Conservation (phyloP, 2,329 filamentous ascomycete species). For the Helminthosporium solani region DNA sequence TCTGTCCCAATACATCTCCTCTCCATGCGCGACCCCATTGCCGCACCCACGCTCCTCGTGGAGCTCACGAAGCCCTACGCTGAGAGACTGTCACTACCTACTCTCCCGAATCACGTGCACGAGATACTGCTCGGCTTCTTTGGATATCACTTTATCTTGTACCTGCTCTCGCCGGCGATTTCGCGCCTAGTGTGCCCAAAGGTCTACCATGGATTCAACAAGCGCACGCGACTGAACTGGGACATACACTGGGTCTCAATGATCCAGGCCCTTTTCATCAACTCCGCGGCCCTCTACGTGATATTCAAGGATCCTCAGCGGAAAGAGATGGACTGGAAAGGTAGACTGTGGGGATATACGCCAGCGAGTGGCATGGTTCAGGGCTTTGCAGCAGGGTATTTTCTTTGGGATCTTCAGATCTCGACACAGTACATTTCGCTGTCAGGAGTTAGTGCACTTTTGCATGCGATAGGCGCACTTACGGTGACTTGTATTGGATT, state of each 20-base stretch:
- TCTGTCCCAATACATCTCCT: neutral
- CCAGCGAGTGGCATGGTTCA: slow-evolving; percentile 73
- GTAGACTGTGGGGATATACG: slow-evolving; percentile 76
- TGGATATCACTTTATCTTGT: slow-evolving; percentile 68
- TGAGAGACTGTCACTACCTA: slow-evolving; percentile 60
- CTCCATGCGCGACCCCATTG: slow-evolving; percentile 71
- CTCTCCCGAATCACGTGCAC: slow-evolving; percentile 75
- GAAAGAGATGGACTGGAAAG: slow-evolving; percentile 64
- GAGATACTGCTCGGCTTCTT: slow-evolving; percentile 68
- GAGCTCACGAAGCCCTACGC: slow-evolving; percentile 63
- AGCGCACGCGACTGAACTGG: slow-evolving; percentile 73
- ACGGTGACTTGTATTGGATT: slow-evolving; percentile 76
- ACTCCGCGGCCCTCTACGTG: slow-evolving; percentile 68
- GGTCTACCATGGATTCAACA: slow-evolving; percentile 62
- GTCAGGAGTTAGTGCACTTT: slow-evolving; percentile 72
- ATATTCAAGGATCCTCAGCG: slow-evolving; percentile 67
- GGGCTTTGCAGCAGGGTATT: slow-evolving; percentile 75
- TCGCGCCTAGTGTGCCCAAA: slow-evolving; percentile 63
- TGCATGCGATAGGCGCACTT: slow-evolving; percentile 72
- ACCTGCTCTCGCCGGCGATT: slow-evolving; percentile 65
- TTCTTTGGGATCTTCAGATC: slow-evolving; percentile 76
- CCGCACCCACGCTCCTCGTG: slow-evolving; percentile 58
- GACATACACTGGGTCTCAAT: slow-evolving; percentile 84
- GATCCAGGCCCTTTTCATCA: slow-evolving; percentile 72
- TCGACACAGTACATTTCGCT: slow-evolving; percentile 67